phyloP scores from a whole-genome alignment of 2,329 filamentous ascomycete species.

The Aspergillus quadrilineatus region DNA sequence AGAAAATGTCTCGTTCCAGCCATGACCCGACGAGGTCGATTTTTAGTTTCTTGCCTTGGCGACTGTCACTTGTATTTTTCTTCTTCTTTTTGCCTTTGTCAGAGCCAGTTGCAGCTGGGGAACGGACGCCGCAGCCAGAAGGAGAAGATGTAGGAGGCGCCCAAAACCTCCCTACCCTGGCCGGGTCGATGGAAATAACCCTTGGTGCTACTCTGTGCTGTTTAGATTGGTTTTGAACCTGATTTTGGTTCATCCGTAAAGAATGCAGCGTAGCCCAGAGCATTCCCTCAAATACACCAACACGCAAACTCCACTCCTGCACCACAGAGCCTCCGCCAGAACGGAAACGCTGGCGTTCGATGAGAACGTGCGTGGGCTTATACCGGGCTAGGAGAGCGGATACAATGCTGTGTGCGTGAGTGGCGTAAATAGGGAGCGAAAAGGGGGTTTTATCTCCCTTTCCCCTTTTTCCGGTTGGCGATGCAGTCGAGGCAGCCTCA shows the following conservation, averaged over 20 bases:
- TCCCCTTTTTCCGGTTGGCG: neutral
- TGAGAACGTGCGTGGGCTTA: slow-evolving; percentile 67
- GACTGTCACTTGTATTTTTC: slow-evolving; percentile 16
- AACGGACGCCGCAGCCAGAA: neutral
- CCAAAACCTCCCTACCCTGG: slow-evolving; percentile 28
- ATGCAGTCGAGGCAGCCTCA: neutral
- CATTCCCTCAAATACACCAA: slow-evolving; percentile 81
- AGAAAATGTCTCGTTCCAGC: slow-evolving; percentile 36
- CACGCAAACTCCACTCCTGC: slow-evolving; percentile 77
- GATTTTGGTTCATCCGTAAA: slow-evolving; percentile 38
- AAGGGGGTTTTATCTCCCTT: slow-evolving; percentile 38
- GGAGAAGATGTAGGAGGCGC: slow-evolving; percentile 22
- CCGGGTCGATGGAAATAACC: slow-evolving; percentile 19
- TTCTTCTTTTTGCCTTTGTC: neutral
- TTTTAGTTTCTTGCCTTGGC: slow-evolving; percentile 54
- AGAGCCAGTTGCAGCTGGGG: neutral
- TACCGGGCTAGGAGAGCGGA: slow-evolving; percentile 50
- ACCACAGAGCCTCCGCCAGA: slow-evolving; percentile 64
- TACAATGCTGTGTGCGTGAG: slow-evolving; percentile 57
- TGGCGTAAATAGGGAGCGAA: slow-evolving; percentile 54
- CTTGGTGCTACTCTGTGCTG: neutral
- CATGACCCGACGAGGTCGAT: slow-evolving; percentile 61
- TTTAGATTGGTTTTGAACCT: slow-evolving; percentile 26
- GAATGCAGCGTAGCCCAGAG: slow-evolving; percentile 68
- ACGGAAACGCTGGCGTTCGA: slow-evolving; percentile 66